Conservation (phyloP, 306 rosid genomes). For the Malus fusca region DNA sequence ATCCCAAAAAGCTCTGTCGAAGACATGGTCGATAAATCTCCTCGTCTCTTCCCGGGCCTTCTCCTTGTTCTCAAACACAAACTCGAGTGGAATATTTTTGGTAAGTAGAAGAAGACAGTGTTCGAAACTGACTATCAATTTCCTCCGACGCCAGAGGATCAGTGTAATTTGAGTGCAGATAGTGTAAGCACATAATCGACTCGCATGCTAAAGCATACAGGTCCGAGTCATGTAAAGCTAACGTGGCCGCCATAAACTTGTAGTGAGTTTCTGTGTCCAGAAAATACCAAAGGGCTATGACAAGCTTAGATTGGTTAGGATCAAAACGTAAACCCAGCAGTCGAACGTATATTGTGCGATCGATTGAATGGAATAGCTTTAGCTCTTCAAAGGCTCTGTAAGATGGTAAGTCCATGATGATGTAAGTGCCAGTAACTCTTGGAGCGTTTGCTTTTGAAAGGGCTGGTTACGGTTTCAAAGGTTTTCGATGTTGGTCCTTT, state of each 20-base stretch:
- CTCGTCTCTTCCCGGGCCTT: neutral
- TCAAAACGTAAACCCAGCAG: neutral
- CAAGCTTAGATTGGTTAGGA: neutral
- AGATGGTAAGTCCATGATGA: neutral
- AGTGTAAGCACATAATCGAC: neutral
- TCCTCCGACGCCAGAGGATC: neutral
- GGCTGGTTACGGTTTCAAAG: neutral
- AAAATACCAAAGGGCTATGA: slow-evolving; percentile 6
- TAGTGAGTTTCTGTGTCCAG: neutral
- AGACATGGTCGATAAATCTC: neutral
- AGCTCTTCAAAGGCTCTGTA: neutral
- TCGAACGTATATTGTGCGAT: slow-evolving; percentile 1
- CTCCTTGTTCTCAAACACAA: neutral
- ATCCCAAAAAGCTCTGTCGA: slow-evolving; percentile 2
- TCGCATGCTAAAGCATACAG: neutral
- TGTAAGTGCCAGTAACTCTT: neutral
- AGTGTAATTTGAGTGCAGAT: neutral
- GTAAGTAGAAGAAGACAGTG: neutral
- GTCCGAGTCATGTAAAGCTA: neutral
- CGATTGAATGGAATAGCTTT: neutral
- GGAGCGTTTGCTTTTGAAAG: neutral
- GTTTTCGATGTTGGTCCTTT: neutral
- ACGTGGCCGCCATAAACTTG: neutral
- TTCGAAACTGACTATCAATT: neutral
- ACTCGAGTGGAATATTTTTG: neutral